These are phyloP conservation scores for Venturia asperata DNA, from an alignment of 2,329 filamentous ascomycete genomes.

Conservation along the genomic window DNA sequence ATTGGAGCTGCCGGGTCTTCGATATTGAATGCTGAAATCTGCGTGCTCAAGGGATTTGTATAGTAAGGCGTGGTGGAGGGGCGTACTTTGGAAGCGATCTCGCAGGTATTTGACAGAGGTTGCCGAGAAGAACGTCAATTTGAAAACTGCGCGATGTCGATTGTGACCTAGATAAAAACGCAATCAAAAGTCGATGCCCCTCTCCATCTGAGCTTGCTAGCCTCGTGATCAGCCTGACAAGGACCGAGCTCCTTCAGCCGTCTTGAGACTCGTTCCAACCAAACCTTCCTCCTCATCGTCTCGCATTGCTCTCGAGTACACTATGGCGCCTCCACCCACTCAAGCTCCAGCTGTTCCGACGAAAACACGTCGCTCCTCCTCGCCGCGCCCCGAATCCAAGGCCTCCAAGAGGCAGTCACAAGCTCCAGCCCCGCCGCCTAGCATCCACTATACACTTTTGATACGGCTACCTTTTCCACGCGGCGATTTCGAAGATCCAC, in stretches of 20 bases:
- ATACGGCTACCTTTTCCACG: constrained; percentile 84
- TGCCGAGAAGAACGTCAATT: not conserved
- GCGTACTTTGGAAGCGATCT: not conserved
- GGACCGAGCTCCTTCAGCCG: constrained; percentile 2
- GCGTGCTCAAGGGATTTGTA: constrained; percentile 73
- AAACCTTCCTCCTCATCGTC: not conserved
- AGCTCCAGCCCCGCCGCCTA: constrained; percentile 16
- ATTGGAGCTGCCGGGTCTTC: constrained; percentile 95
- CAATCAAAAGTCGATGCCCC: not conserved
- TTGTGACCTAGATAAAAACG: not conserved
- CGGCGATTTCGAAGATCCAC: constrained; percentile 83
- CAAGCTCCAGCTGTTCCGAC: not conserved
- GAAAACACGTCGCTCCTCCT: constrained; percentile 3
- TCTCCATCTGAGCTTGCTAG: not conserved
- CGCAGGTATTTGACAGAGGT: not conserved
- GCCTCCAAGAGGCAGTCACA: constrained; percentile 12
- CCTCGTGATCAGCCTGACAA: constrained; percentile 13
- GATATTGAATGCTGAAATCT: constrained; percentile 89
- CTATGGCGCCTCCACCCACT: constrained; percentile 6
- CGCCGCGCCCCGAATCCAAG: constrained; percentile 12
- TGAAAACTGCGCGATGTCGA: not conserved
- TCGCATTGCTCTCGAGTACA: not conserved
- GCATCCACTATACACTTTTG: constrained; percentile 60
- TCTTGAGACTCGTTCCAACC: not conserved
- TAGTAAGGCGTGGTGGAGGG: not conserved